A percentile compares a stretch with the other conserved stretches of the same genome.
phyloP scores from a whole-genome alignment of 176 grass and related monocot genomes.

The Ampelocalamus luodianensis region DNA sequence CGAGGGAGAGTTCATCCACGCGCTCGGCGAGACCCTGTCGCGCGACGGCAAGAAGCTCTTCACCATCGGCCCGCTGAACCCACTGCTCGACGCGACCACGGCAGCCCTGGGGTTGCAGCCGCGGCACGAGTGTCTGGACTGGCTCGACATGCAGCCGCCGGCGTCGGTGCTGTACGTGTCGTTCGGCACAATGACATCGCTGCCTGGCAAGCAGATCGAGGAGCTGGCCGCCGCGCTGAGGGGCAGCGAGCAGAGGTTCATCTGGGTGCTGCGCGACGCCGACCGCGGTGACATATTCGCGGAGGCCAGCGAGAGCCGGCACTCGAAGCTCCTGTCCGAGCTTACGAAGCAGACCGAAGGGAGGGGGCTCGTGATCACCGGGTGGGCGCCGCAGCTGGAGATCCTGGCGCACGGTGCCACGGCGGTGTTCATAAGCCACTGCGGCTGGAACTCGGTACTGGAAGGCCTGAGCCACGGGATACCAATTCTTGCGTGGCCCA shows the following conservation, averaged over 20 bases:
- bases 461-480: slow-evolving; percentile 72
- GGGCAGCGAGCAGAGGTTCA: slow-evolving; percentile 40
- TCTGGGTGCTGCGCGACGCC: slow-evolving; percentile 53
- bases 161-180: slow-evolving; percentile 44
- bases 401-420: slow-evolving; percentile 60
- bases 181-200: slow-evolving; percentile 39
- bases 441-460: slow-evolving; percentile 79
- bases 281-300: slow-evolving; percentile 44
- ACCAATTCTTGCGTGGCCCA: slow-evolving; percentile 72
- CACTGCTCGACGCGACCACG: neutral
- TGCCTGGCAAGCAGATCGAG: slow-evolving; percentile 33
- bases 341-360: slow-evolving; percentile 26
- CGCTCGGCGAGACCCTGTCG: neutral
- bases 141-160: slow-evolving; percentile 48
- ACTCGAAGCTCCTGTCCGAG: slow-evolving; percentile 8
- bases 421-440: slow-evolving; percentile 81
- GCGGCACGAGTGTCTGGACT: slow-evolving; percentile 43
- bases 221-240: slow-evolving; percentile 42
- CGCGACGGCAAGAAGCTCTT: slow-evolving; percentile 22
- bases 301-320: neutral
- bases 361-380: slow-evolving; percentile 54
- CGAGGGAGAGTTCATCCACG: slow-evolving; percentile 39
- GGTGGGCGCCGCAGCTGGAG: slow-evolving; percentile 83
- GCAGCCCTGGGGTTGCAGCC: neutral
- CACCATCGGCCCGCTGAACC: slow-evolving; percentile 45